A percentile compares a stretch with the other conserved stretches of the same genome.
Conservation (phyloP, 768 basidiomycete genomes). For the Boletus subcaerulescens region DNA sequence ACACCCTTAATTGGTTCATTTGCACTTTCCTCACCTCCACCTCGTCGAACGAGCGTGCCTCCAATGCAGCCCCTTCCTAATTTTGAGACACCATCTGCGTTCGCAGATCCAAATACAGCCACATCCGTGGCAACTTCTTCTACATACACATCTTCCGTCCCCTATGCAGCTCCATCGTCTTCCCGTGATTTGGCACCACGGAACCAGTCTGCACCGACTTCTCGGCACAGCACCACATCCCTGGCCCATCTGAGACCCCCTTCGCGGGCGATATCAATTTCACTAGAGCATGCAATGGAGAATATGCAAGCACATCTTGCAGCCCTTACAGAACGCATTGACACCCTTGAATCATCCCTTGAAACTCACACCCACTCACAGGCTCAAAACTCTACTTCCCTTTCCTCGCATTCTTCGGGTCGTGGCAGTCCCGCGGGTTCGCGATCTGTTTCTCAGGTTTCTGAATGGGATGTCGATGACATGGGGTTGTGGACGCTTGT, state of each 20-base stretch:
- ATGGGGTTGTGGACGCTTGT: constrained; percentile 81
- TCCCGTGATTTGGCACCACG: constrained; percentile 40
- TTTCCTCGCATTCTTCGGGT: constrained; percentile 39
- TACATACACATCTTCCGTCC: constrained; percentile 34
- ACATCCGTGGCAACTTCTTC: constrained; percentile 38
- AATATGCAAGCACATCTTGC: constrained; percentile 79
- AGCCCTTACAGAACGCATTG: constrained; percentile 80
- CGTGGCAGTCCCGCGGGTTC: constrained; percentile 43
- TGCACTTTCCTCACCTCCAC: constrained; percentile 53
- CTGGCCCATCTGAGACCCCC: constrained; percentile 40
- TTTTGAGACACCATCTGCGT: constrained; percentile 74
- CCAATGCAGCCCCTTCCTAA: constrained; percentile 68
- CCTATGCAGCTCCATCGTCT: constrained; percentile 38
- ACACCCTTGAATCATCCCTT: constrained; percentile 53
- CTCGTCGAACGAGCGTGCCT: constrained; percentile 45
- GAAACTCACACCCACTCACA: constrained; percentile 27
- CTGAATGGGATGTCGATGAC: constrained; percentile 72
- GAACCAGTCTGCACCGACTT: constrained; percentile 33
- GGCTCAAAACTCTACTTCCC: constrained; percentile 40
- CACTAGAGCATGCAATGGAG: constrained; percentile 74
- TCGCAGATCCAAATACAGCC: constrained; percentile 45
- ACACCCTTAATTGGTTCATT: constrained; percentile 69
- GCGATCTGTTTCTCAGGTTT: constrained; percentile 19
- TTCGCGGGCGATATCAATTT: constrained; percentile 32
- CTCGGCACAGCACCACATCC: constrained; percentile 34